Conservation (phyloP, 495 filamentous ascomycete species). For the Articulospora tetracladia region DNA sequence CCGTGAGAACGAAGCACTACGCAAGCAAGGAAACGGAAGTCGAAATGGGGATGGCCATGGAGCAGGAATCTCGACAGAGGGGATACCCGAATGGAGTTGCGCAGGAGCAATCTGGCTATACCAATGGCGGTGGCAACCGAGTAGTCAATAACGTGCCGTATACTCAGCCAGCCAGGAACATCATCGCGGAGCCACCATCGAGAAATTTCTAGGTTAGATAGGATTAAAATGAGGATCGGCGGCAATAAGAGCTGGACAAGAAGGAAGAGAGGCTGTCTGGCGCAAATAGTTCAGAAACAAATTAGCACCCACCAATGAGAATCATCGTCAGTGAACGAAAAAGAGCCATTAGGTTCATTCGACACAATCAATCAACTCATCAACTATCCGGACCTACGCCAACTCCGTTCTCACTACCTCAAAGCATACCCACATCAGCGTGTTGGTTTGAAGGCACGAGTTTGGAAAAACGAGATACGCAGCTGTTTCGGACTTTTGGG, state of each 20-base stretch:
- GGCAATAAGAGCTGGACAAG: not conserved
- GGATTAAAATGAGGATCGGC: not conserved
- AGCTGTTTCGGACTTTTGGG: too few relatives aligned
- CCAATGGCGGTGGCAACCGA: not conserved
- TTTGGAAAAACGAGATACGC: too few relatives aligned
- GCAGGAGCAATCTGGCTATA: constrained; percentile 5
- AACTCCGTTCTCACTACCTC: too few relatives aligned
- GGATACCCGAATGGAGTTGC: constrained; percentile 1
- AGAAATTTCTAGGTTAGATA: not conserved
- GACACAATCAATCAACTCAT: too few relatives aligned
- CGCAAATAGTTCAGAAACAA: too few relatives aligned
- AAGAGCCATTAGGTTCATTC: too few relatives aligned
- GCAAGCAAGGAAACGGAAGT: constrained; percentile 8
- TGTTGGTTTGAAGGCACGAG: too few relatives aligned
- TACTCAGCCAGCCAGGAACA: not conserved
- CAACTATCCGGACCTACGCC: too few relatives aligned
- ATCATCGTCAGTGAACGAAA: too few relatives aligned
- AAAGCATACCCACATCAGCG: too few relatives aligned
- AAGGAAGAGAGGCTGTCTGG: not conserved
- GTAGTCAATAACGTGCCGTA: not conserved
- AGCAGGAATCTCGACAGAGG: constrained; percentile 5
- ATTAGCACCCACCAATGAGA: too few relatives aligned
- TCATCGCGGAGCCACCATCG: not conserved
- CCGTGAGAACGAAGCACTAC: constrained; percentile 54
- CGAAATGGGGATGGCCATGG: constrained; percentile 9